Evolutionary conservation across 768 basidiomycete genomes (phyloP), one percentile per base, ranked within the genome.

Genomic region (Suillus alpinus): DNA sequence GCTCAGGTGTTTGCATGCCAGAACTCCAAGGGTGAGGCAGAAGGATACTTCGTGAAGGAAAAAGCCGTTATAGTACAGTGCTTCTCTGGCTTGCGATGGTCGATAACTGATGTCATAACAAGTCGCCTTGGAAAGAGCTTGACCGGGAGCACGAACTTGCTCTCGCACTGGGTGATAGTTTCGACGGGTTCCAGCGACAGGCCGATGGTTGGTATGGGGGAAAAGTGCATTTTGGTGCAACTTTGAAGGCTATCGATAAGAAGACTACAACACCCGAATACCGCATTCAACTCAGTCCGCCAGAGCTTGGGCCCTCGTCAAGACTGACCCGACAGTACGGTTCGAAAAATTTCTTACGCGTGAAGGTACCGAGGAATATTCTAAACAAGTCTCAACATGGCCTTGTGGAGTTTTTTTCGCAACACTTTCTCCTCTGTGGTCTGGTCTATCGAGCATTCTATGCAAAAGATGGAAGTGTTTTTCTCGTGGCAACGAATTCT

Each of bases 121-220:
- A 90, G 87, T 76, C 78, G 13, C 86, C 87, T 0, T 91, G 87
- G 86, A 66, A 67, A 46, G 85, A 89, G 67, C 72, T 89, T 4
- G 86, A 89, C 64, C 70, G 65, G 5, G 88, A 91, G 66, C 80
- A 83, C 39, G 63, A 68, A 1, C 72, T 29, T 26, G 58, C 46
- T 31, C 16, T 55, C 26, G 53, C 53, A 39, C 39, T 55, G 23
- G 53, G 53, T 18, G 14, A 37, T 7, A 29, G 7, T 10, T 36
- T 31, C n/a, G 71, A 6, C 6, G 86, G 83, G 0, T 74, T 78
- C 55, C 73, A 76, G 20, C 63, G 69, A 14, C 67, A 74, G 20
- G 64, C 69, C 32, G 70, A 75, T 5, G 72, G 71, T 6, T 88
- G 84, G 83, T 86, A 84, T 63, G 88, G 85, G 1, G 88, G 89